Evolutionary conservation across 1,284 basidiomycete genomes (phyloP), one percentile per base, ranked within the genome.

Genomic region (Xerocomus cyaneibrunnescens): DNA sequence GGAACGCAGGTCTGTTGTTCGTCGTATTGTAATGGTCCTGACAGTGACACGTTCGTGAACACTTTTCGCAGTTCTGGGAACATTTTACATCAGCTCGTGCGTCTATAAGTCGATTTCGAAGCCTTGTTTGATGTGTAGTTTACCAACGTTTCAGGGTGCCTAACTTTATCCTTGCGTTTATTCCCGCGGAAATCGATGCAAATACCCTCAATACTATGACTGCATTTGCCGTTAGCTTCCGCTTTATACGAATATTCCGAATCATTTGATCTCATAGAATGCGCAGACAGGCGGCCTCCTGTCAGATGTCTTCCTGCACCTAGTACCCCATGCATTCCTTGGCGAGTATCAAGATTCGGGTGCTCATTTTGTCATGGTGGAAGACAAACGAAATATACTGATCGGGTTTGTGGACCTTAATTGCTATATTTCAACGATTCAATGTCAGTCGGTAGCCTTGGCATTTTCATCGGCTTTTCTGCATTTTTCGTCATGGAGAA

Each of bases 41-140:
- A 40, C 60, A 57, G n/a, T 55, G 46, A 40, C 60, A 57, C 62
- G 55, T 67, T 69, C 54, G 47, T 65, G 46, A 66, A 54, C 30
- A 45, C 54, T 59, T 46, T 17, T 49, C 44, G 28, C 58, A 83
- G 82, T 94, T 56, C 76, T 94, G 36, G 92, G 88, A 57, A 94
- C 92, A 28, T 93, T 94, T 76, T 94, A 94, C 75, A 94, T 94
- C 69, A 93, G 89, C 77, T 94, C 92, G 90, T 92, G 64, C 67
- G 89, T 76, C 34, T 54, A 48, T 53, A 55, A 12, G 45, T 49
- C 45, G 48, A 50, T 43, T 50, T 57, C 56, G 45, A 56, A 56
- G 48, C 55, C 54, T 28, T 61, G 50, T 45, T 60, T 40, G 41
- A 56, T 53, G 50, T 50, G 41, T n/a, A 28, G 53, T 35, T 48